Percentiles rank a stretch among this genome's conserved stretches.
Conservation (phyloP, 805 yeast genomes). For the Teunomyces barrocoloradensis region DNA sequence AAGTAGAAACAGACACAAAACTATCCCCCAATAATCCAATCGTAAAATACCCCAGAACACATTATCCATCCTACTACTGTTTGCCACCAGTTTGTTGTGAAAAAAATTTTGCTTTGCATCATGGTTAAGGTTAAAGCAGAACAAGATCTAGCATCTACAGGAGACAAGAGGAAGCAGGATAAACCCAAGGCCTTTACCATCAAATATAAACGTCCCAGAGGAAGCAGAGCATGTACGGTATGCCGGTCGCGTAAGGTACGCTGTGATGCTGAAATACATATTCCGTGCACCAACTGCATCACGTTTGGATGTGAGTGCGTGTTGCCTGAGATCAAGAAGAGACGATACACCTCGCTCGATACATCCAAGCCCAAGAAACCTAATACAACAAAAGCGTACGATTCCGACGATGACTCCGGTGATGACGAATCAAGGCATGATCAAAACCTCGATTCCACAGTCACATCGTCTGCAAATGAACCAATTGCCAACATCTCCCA, state of each 20-base stretch:
- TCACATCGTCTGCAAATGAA: slow-evolving; percentile 17
- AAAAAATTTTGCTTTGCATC: background rate
- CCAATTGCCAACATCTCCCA: slow-evolving; percentile 43
- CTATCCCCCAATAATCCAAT: background rate
- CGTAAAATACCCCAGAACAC: background rate
- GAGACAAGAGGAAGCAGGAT: slow-evolving; percentile 9
- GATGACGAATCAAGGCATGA: slow-evolving; percentile 3
- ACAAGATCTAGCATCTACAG: slow-evolving; percentile 1
- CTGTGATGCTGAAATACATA: slow-evolving; percentile 63
- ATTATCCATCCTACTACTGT: no score
- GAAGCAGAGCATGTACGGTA: slow-evolving; percentile 72
- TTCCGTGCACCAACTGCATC: slow-evolving; percentile 60
- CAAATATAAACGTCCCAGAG: slow-evolving; percentile 54
- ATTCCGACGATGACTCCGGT: background rate
- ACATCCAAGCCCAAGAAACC: slow-evolving; percentile 15
- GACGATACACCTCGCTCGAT: slow-evolving; percentile 23
- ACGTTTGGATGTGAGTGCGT: slow-evolving; percentile 71
- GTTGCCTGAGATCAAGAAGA: slow-evolving; percentile 58
- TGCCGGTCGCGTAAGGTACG: slow-evolving; percentile 79
- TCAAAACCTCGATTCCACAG: background rate
- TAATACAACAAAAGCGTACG: background rate
- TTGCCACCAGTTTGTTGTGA: background rate
- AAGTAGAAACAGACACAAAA: background rate
- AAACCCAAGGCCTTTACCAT: slow-evolving; percentile 46
- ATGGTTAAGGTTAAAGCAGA: slow-evolving; percentile 17